Base-by-base conservation (phyloP, 2,329 filamentous ascomycete species). In the Monosporascus sp. region DNA sequence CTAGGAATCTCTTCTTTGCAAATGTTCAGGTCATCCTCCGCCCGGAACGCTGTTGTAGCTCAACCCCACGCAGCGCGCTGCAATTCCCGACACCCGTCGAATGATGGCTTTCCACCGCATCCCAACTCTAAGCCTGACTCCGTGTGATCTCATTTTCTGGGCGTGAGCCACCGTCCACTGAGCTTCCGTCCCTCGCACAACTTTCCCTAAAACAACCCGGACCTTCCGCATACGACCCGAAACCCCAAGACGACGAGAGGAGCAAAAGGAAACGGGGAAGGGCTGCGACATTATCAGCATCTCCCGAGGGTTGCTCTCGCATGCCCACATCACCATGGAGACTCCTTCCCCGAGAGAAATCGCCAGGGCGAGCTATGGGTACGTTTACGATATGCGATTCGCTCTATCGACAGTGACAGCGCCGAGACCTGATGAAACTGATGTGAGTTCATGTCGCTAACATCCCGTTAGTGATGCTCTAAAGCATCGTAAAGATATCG, bases 31-130 rank as follows among this genome's bases (percentile, higher is more conserved):
- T 54, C 55, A 61, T 55, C 56, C 50, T 56, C 53, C 56, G 52
- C 52, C 60, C 54, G 64, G 52, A 63, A 60, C 56, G 60, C 60
- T 61, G 60, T 53, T 50, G 50, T 55, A 53, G 58, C 60, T 58
- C 59, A 59, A 58, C 59, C 52, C 47, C 59, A 53, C 49, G 54
- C 58, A 52, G 62, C 59, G 58, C 61, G 50, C 58, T 49, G 53
- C 48, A 57, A 58, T 52, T 52, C 58, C 44, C 58, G 57, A 51
- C 52, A 54, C 56, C 52, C 56, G 55, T 61, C 63, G 52, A 64
- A 61, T 56, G 68, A 69, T 69, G 67, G 67, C 62, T 64, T 59
- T 64, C 67, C 59, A 55, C 56, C 62, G 55, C 56, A 56, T 59
- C 53, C 52, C 52, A 58, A 56, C 48, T 52, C 40, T 56, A 59